Percentiles rank a stretch among this genome's conserved stretches.
These are phyloP conservation scores for Trypanosomatidae sp. DNA, from an alignment of 208 protist species.

Conservation along the genomic window DNA sequence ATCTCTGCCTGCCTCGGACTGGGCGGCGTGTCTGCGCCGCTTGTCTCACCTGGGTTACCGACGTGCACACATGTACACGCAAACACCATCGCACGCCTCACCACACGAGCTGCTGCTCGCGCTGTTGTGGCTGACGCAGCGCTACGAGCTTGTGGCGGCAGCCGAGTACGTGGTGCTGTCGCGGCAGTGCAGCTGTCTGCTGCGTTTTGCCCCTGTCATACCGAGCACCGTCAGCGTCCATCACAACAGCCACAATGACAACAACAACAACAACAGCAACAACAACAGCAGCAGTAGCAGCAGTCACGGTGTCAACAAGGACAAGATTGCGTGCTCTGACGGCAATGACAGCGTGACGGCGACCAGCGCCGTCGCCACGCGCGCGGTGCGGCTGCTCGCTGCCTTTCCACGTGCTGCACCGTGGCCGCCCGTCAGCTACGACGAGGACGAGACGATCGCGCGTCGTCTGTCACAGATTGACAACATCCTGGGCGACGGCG, in stretches of 20 bases:
- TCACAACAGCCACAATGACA: too few relatives aligned
- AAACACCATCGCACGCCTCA: slow-evolving; percentile 25
- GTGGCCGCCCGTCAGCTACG: slow-evolving; percentile 60
- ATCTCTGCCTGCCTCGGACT: slow-evolving; percentile 17
- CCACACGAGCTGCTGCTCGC: slow-evolving; percentile 52
- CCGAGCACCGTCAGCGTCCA: too few relatives aligned
- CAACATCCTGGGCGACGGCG: slow-evolving; percentile 10
- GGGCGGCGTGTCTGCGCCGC: slow-evolving; percentile 33
- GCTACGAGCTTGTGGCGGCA: slow-evolving; percentile 40
- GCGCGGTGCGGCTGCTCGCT: slow-evolving; percentile 12
- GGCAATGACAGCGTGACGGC: not conserved
- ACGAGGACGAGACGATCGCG: slow-evolving; percentile 23
- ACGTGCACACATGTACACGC: slow-evolving; percentile 45
- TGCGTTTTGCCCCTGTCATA: too few relatives aligned
- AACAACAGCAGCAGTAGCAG: not conserved
- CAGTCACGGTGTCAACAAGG: not conserved
- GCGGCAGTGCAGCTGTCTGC: slow-evolving; percentile 31
- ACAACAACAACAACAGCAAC: not conserved
- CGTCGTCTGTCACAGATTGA: slow-evolving; percentile 27
- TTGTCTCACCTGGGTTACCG: slow-evolving; percentile 45
- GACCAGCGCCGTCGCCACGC: not conserved
- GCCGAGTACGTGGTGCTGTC: slow-evolving; percentile 58
- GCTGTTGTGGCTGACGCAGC: slow-evolving; percentile 64
- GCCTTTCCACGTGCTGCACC: slow-evolving; percentile 18
- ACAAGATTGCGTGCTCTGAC: not conserved